phyloP scores from a whole-genome alignment of 139 green algal species.

The Picochlorum sp. region DNA sequence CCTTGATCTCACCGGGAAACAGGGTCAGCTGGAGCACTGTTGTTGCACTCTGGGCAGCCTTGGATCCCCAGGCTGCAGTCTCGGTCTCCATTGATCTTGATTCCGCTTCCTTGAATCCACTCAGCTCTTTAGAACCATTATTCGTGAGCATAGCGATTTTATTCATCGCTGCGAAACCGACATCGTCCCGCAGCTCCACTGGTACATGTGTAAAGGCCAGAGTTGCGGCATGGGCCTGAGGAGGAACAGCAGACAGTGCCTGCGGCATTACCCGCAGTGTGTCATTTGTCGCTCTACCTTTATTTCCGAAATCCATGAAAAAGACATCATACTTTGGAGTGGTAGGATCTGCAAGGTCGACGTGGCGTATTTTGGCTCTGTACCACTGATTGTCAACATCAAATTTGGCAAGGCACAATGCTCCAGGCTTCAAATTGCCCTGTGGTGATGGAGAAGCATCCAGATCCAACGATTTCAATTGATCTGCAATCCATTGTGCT shows the following conservation, averaged over 20 bases:
- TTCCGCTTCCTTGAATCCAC: constrained; percentile 41
- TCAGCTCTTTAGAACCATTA: constrained; percentile 28
- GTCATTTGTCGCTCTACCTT: constrained; percentile 39
- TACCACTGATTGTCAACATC: constrained; percentile 74
- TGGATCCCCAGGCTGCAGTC: constrained; percentile 22
- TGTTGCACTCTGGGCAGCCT: not conserved
- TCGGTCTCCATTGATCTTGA: constrained; percentile 31
- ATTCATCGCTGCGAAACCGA: constrained; percentile 47
- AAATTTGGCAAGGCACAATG: constrained; percentile 64
- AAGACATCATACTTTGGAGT: constrained; percentile 61
- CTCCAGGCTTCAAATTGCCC: constrained; percentile 45
- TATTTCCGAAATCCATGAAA: constrained; percentile 94
- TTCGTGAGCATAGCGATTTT: constrained; percentile 22
- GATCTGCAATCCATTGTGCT: constrained; percentile 57
- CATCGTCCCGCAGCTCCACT: constrained; percentile 40
- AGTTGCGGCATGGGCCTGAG: constrained; percentile 42
- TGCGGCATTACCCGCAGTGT: constrained; percentile 51
- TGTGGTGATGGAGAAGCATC: constrained; percentile 17
- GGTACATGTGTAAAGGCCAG: constrained; percentile 56
- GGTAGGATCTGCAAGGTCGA: constrained; percentile 29
- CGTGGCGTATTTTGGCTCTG: constrained; percentile 33
- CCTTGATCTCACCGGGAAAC: not conserved
- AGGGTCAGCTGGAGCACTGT: constrained; percentile 21
- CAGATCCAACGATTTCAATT: constrained; percentile 41
- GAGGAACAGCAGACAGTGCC: constrained; percentile 57